These are phyloP conservation scores for Russula earlei DNA, from an alignment of 768 basidiomycete genomes.

Conservation along the genomic window DNA sequence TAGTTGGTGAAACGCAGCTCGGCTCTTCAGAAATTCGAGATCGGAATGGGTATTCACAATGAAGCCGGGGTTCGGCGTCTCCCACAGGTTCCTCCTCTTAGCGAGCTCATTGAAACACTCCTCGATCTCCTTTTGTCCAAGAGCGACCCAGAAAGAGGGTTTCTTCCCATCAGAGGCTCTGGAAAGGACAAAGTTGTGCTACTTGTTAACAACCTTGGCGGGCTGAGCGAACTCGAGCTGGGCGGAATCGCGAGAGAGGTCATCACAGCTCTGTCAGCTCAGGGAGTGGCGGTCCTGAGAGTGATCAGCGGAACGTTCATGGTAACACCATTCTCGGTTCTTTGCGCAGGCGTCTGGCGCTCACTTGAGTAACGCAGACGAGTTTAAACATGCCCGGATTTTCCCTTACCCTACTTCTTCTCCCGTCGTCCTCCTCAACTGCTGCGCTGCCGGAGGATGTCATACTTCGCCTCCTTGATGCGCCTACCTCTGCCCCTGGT, in stretches of 20 bases:
- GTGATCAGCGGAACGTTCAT: conserved; percentile 79
- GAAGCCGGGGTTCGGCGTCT: conserved; percentile 66
- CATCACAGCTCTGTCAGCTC: conserved; percentile 42
- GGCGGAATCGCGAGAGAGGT: conserved; percentile 58
- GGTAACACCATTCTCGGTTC: conserved; percentile 33
- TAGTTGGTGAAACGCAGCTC: conserved; percentile 44
- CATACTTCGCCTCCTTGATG: conserved; percentile 63
- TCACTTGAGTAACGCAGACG: conserved; percentile 39
- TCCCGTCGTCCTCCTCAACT: conserved; percentile 42
- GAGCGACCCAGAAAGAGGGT: conserved; percentile 67
- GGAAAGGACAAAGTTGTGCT: conserved; percentile 63
- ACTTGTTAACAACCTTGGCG: conserved; percentile 83
- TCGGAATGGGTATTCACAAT: conserved; percentile 90
- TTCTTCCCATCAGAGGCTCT: conserved; percentile 57
- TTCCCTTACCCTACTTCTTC: conserved; percentile 71
- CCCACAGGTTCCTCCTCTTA: conserved; percentile 62
- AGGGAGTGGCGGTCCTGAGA: conserved; percentile 48
- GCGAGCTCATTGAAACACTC: conserved; percentile 59
- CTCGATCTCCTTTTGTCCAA: conserved; percentile 64
- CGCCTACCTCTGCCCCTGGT: conserved; percentile 58
- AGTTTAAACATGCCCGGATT: conserved; percentile 92
- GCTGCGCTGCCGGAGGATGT: conserved; percentile 31
- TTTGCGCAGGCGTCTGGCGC: background rate
- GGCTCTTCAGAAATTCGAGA: conserved; percentile 63
- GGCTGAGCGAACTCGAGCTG: conserved; percentile 75